These are phyloP conservation scores for Hamamelis virginiana DNA, from an alignment of 164 flowering plant genomes.

Conservation along the genomic window DNA sequence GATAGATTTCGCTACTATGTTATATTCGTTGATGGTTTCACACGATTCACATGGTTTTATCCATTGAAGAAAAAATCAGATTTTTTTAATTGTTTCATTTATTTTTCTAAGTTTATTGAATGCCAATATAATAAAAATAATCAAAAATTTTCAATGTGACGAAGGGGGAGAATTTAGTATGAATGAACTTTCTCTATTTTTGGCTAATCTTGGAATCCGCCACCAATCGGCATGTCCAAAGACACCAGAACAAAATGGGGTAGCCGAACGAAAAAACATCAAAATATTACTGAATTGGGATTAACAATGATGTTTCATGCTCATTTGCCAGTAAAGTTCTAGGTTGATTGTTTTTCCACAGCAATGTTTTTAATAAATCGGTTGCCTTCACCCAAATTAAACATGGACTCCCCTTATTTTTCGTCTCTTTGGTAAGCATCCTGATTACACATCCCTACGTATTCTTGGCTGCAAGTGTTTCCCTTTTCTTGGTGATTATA, in stretches of 20 bases:
- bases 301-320: slow-evolving; percentile 3
- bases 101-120: background rate
- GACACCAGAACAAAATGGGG: slow-evolving; percentile 10
- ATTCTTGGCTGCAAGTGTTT: no score
- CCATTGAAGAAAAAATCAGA: background rate
- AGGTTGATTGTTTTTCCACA: slow-evolving; percentile 11
- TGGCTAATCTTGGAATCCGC: background rate
- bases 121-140: background rate
- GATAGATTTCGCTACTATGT: background rate
- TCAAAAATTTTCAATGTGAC: slow-evolving; percentile 11
- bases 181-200: background rate
- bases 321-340: background rate
- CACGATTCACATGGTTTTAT: background rate
- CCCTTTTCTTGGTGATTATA: background rate
- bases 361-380: slow-evolving; percentile 1
- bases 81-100: background rate
- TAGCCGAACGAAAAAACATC: slow-evolving; percentile 5
- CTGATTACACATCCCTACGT: no score
- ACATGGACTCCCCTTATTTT: background rate
- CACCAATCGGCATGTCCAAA: slow-evolving; percentile 6
- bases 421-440: no score
- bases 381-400: background rate
- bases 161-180: slow-evolving; percentile 5
- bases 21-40: background rate
- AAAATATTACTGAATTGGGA: background rate